Evolutionary conservation across 768 basidiomycete species (phyloP), one percentile per base, ranked within the genome.

Genomic region (Termitomyces sp.): DNA sequence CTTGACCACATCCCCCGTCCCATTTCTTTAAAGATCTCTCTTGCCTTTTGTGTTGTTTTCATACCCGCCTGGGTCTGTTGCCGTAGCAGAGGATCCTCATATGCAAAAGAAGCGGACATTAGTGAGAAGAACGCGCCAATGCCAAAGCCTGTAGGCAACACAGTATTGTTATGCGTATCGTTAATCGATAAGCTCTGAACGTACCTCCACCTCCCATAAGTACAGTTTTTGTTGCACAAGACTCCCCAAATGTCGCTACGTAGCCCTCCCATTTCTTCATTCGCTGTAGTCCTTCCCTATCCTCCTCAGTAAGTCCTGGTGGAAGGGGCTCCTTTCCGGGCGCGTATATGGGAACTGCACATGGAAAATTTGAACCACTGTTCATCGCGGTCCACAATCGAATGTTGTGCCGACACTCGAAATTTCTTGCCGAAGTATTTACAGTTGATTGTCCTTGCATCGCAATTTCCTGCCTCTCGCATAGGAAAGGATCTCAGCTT

Each of bases 61-160:
- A 86, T 65, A 12, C 76, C 80, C 11, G 76, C 76, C 62, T 82
- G 79, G 10, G 79, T 77, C 64, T 83, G 81, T 47, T 84, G 76
- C 32, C 90, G 85, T 35, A 91, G 79, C 44, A 92, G 75, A 11
- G 95, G 95, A 69, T 98, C 95, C 70, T 98, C 96, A 68, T 97
- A 96, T 34, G 89, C 88, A 69, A 98, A 95, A 29, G 94, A 92
- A 19, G 94, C 79, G 34, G 91, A 92, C 96, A 98, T 98, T 58
- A 98, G 80, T 1, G 94, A 93, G 75, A 98, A 92, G 79, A 98
- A 95, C 32, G 89, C 95, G 58, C 96, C 96, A 42, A 97, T 82
- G 11, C 82, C 95, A 63, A 98, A 86, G 46, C 96, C 95, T 97
- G 54, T 37, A 9, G 1, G n/a, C 14, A 19, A 46, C n/a, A 19